phyloP scores from a whole-genome alignment of 179 eudicot genomes.

The Silene noctiflora region DNA sequence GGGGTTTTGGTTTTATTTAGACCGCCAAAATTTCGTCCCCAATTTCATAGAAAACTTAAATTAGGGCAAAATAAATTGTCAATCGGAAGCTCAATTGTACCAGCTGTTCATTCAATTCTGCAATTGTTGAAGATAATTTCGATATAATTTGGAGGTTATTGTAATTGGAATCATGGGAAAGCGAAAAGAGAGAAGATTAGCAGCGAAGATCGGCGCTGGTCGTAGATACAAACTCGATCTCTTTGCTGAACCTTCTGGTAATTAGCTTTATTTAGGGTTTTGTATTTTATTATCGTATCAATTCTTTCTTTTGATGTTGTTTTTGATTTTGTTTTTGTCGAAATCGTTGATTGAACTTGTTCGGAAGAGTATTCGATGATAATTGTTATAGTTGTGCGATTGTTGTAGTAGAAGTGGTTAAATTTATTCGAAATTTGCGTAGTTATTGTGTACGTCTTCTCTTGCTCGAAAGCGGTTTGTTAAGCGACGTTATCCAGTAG shows the following conservation, averaged over 20 bases:
- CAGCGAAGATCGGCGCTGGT: conserved; percentile 63
- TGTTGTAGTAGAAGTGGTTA: not conserved
- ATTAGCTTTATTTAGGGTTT: conserved; percentile 2
- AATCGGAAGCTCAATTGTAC: not conserved
- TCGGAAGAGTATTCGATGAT: not conserved
- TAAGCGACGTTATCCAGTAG: not conserved
- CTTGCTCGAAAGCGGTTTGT: not conserved
- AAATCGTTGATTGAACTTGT: not conserved
- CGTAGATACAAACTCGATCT: conserved; percentile 96
- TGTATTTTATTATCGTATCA: not conserved
- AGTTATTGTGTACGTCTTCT: not conserved
- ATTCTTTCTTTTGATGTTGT: not conserved
- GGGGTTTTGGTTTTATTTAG: not conserved
- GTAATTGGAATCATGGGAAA: conserved; percentile 52
- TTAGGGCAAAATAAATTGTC: not conserved
- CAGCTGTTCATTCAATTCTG: not conserved
- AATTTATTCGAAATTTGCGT: not conserved
- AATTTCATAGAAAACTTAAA: not conserved
- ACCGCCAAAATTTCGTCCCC: conserved; percentile 7
- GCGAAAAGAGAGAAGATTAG: conserved; percentile 83
- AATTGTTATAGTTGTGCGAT: not conserved
- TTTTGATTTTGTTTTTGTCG: not conserved
- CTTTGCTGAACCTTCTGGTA: conserved; percentile 97
- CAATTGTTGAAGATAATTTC: not conserved
- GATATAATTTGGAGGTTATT: not conserved